These are phyloP conservation scores for Corinectria fuckeliana DNA, from an alignment of 2,329 filamentous ascomycete genomes.

Conservation along the genomic window DNA sequence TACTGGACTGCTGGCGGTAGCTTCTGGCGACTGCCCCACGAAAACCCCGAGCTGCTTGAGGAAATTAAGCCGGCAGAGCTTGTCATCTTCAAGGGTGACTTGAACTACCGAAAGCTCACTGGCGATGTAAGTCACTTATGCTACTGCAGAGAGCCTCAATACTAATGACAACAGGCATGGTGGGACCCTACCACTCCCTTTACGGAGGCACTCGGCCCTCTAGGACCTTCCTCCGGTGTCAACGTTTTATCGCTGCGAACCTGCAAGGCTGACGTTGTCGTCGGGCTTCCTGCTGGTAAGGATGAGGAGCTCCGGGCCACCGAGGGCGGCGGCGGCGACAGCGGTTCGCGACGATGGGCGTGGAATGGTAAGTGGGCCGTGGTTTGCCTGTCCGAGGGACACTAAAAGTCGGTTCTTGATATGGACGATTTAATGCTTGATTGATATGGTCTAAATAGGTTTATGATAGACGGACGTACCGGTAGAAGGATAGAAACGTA, in stretches of 20 bases:
- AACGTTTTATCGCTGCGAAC: conserved; percentile 88
- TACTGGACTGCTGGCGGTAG: conserved; percentile 93
- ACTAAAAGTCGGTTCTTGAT: conserved; percentile 28
- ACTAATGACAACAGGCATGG: conserved; percentile 40
- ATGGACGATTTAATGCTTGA: not conserved
- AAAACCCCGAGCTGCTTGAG: conserved; percentile 70
- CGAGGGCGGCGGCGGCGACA: conserved; percentile 74
- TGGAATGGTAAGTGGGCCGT: conserved; percentile 98
- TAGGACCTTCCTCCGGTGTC: conserved; percentile 81
- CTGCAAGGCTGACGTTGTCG: conserved; percentile 95
- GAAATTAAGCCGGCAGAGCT: conserved; percentile 85
- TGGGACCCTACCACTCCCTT: conserved; percentile 94
- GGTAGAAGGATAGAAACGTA: conserved; percentile 6
- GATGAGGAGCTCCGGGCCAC: conserved; percentile 79
- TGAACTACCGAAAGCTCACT: conserved; percentile 95
- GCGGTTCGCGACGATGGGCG: conserved; percentile 81
- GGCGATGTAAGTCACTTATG: conserved; percentile 70
- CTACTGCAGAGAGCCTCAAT: not conserved
- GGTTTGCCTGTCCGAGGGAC: conserved; percentile 59
- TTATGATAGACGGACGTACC: conserved; percentile 9
- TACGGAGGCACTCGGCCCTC: conserved; percentile 79
- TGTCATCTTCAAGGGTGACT: conserved; percentile 94
- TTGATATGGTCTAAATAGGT: conserved; percentile 20
- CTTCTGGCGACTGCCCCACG: conserved; percentile 83
- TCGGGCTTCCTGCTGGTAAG: conserved; percentile 80